phyloP scores from a whole-genome alignment of 345 rosid species.

The Triadica sebifera region DNA sequence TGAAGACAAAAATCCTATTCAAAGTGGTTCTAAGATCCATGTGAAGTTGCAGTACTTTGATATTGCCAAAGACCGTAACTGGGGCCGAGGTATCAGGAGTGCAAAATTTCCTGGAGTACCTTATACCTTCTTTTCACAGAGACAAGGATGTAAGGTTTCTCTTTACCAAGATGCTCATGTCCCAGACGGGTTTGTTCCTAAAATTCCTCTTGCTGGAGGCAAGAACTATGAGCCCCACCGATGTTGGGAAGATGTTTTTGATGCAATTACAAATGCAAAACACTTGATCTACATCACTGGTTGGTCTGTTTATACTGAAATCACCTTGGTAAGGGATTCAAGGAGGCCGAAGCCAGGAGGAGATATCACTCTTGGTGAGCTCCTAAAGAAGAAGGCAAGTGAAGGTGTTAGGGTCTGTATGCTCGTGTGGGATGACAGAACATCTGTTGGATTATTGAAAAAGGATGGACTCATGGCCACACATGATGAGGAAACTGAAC shows the following conservation, averaged over 20 bases:
- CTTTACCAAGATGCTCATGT: slow-evolving; percentile 95
- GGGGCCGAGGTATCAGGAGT: slow-evolving; percentile 64
- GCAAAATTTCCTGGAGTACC: slow-evolving; percentile 89
- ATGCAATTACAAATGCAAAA: slow-evolving; percentile 78
- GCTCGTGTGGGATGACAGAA: slow-evolving; percentile 99
- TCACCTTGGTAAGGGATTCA: slow-evolving; percentile 75
- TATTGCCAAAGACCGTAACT: slow-evolving; percentile 62
- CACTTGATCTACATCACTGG: slow-evolving; percentile 94
- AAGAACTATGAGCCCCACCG: slow-evolving; percentile 76
- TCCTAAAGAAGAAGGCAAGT: slow-evolving; percentile 83
- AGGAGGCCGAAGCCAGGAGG: slow-evolving; percentile 97
- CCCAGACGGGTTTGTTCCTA: slow-evolving; percentile 77
- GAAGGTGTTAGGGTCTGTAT: slow-evolving; percentile 91
- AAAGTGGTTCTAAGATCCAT: slow-evolving; percentile 70
- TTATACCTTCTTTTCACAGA: slow-evolving; percentile 80
- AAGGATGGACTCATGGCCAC: slow-evolving; percentile 96
- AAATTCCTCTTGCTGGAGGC: slow-evolving; percentile 90
- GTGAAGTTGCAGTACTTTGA: slow-evolving; percentile 84
- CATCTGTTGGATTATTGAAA: slow-evolving; percentile 81
- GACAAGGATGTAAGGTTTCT: slow-evolving; percentile 83
- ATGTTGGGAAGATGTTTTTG: slow-evolving; percentile 97
- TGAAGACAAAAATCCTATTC: slow-evolving; percentile 55
- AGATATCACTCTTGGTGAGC: slow-evolving; percentile 70
- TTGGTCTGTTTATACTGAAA: slow-evolving; percentile 97
- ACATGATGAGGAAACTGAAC: slow-evolving; percentile 90